Evolutionary conservation across 306 rosid genomes (phyloP).

Genomic region (Lablab purpureus): DNA sequence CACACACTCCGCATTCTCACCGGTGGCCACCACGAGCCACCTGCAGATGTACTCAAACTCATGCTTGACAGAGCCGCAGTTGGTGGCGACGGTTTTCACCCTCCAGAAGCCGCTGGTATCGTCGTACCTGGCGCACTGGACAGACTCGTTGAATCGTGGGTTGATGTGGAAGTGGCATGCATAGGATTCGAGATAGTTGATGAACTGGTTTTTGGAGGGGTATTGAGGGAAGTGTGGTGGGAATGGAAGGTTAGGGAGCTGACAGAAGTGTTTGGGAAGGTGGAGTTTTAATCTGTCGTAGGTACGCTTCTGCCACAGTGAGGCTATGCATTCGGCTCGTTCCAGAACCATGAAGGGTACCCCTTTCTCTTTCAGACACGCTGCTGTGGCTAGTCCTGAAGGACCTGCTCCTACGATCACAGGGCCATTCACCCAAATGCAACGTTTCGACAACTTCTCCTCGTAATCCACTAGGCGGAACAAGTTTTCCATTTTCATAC

Average conservation of each 20-base stretch:
- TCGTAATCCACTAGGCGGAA: conserved; percentile 65
- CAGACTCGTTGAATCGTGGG: conserved; percentile 81
- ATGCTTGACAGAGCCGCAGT: conserved; percentile 1
- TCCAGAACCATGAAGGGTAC: conserved; percentile 85
- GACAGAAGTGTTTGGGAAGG: conserved; percentile 97
- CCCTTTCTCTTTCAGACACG: conserved; percentile 83
- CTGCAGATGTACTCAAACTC: conserved; percentile 82
- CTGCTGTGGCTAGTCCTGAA: conserved; percentile 91
- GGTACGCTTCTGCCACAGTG: conserved; percentile 89
- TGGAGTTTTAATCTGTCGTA: conserved; percentile 91
- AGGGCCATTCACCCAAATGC: conserved; percentile 88
- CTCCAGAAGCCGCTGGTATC: conserved; percentile 81
- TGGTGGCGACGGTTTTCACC: conserved; percentile 60
- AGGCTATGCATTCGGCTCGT: conserved; percentile 86
- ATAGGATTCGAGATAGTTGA: conserved; percentile 75
- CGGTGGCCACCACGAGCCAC: conserved; percentile 94
- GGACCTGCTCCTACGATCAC: conserved; percentile 96
- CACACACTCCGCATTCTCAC: conserved; percentile 93
- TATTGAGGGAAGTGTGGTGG: conserved; percentile 83
- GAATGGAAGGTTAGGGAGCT: conserved; percentile 80
- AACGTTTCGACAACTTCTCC: conserved; percentile 62
- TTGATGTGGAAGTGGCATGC: conserved; percentile 66
- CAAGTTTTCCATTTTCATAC: conserved; percentile 66
- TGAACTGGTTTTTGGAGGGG: conserved; percentile 81
- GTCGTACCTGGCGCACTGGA: conserved; percentile 70